These are phyloP conservation scores for Apocynum venetum DNA, from an alignment of 257 asterid species.

Conservation along the genomic window DNA sequence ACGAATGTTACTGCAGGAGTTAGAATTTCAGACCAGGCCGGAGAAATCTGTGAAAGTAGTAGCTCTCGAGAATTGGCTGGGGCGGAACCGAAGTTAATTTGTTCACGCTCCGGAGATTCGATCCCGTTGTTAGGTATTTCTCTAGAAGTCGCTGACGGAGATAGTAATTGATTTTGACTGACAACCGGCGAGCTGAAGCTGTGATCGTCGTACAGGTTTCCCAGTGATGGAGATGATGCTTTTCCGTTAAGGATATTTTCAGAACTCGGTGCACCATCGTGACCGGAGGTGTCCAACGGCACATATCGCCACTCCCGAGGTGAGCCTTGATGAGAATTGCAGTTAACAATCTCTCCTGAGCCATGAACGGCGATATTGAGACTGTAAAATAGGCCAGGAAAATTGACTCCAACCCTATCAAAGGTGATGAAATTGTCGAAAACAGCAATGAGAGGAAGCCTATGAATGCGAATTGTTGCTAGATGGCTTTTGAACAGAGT, in stretches of 20 bases:
- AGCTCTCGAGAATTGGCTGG: not conserved
- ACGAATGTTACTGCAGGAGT: not conserved
- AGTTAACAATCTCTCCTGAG: slow-evolving; percentile 28
- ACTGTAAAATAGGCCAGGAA: slow-evolving; percentile 30
- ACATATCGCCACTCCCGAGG: not conserved
- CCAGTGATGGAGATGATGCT: not conserved
- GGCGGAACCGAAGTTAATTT: not conserved
- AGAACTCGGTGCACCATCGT: not conserved
- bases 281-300: not conserved
- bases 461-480: not conserved
- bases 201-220: not conserved
- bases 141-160: slow-evolving; percentile 12
- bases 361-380: slow-evolving; percentile 33
- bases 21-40: slow-evolving; percentile 6
- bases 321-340: not conserved
- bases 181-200: slow-evolving; percentile 4
- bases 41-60: slow-evolving; percentile 9
- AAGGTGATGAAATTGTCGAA: slow-evolving; percentile 16
- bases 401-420: slow-evolving; percentile 14
- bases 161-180: not conserved
- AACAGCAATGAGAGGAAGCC: not conserved
- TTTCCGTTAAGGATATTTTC: not conserved
- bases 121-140: not conserved
- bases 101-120: slow-evolving; percentile 12
- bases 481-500: slow-evolving; percentile 14